Evolutionary conservation across 192 early-diverging fungal species (phyloP), one percentile per base, ranked within the genome.

Genomic region (Coemansia furcata): DNA sequence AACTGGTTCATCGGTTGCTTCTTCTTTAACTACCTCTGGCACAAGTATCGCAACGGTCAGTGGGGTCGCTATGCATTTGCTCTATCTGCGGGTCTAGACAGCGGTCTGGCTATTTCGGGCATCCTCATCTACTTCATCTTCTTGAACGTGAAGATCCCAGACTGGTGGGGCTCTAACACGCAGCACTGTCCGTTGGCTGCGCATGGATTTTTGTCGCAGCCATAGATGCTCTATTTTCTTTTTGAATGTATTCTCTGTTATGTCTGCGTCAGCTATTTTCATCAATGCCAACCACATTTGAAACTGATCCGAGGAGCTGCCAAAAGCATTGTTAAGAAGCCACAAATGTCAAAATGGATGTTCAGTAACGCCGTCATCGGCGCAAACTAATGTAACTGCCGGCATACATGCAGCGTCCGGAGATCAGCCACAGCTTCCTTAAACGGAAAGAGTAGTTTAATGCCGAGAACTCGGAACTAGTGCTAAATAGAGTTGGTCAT

Each of bases 1-100:
- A 75, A 76, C 60, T 80, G 73, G 71, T 82, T 85, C 55, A 81
- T 86, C 71, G 55, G 86, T 3, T 88, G 87, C 4, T 88, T 90
- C 77, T 70, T 92, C 59, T 89, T 89, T 65, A 92, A 92, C 74
- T 90, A 84, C 65, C 77, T 82, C 43, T 85, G 89, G 74, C 87
- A 91, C 73, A 85, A 87, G 60, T 83, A 85, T 50, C 77, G 82
- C 65, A 83, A 84, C 36, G 77, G 60, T 11, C 91, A 89, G 87
- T 95, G 85, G 77, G 73, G 68, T 46, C 69, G 78, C 37, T 87
- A 87, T 66, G 85, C 86, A 19, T 89, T 86, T 71, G 67, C 86
- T 0, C 63, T 87, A 7, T 81, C 84, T 2, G 88, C 84, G 0
- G 88, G 84, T 3, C 66, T 89, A 17, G 87, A 89, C 67, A 59